Evolutionary conservation across 345 rosid species (phyloP).

Genomic region (Clarkia xantiana): DNA sequence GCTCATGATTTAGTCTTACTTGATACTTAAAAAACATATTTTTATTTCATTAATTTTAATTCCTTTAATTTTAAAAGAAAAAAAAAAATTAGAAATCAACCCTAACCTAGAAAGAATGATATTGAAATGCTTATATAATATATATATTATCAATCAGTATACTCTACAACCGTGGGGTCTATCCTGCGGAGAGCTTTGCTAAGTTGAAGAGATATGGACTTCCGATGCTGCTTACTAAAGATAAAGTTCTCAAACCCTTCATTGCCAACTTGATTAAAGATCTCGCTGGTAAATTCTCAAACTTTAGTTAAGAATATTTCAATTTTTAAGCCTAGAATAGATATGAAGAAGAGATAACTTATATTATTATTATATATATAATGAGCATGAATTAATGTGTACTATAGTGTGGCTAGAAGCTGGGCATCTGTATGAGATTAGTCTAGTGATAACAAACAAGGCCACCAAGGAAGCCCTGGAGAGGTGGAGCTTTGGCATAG

Average conservation of each 20-base stretch:
- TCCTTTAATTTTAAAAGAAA: no score
- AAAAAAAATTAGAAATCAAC: no score
- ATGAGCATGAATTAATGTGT: no score
- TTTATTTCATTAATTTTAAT: no score
- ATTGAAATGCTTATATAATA: no score
- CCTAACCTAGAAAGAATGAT: no score
- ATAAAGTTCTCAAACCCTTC: conserved; percentile 74
- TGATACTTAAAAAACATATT: no score
- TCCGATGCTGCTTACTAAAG: conserved; percentile 78
- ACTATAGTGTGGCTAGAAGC: conserved; percentile 81
- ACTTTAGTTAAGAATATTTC: no score
- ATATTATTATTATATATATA: no score
- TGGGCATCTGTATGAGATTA: conserved; percentile 77
- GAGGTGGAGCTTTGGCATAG: conserved; percentile 89
- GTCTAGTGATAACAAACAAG: conserved; percentile 78
- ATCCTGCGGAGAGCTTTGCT: conserved; percentile 80
- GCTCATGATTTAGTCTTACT: no score
- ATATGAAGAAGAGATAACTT: no score
- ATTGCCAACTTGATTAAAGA: conserved; percentile 52
- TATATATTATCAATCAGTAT: conserved; percentile 40
- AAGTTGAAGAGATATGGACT: conserved; percentile 97
- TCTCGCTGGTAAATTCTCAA: conserved; percentile 41
- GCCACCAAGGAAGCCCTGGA: conserved; percentile 64
- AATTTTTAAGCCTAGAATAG: no score
- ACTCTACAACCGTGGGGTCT: conserved; percentile 83